phyloP scores from a whole-genome alignment of 2,329 filamentous ascomycete species.

The Curvularia sp. region DNA sequence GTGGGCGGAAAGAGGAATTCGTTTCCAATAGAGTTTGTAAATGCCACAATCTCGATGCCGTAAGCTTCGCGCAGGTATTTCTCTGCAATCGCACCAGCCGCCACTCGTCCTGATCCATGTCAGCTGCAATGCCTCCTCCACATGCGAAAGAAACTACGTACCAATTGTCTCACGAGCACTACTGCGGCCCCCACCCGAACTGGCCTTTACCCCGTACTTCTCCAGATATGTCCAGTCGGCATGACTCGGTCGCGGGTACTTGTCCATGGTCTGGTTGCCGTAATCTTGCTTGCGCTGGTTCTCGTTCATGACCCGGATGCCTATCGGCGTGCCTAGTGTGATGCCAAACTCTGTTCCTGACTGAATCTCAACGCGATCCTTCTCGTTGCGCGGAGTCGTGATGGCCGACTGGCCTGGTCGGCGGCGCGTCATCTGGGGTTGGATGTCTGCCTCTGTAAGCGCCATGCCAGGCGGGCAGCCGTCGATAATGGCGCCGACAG shows the following conservation, averaged over 20 bases:
- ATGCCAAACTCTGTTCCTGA: constrained; percentile 90
- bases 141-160: constrained; percentile 35
- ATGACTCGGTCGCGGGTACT: constrained; percentile 88
- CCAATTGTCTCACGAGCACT: constrained; percentile 96
- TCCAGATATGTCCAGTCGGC: constrained; percentile 97
- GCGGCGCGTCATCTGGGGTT: constrained; percentile 91
- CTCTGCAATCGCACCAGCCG: constrained; percentile 89
- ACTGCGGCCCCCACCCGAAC: constrained; percentile 85
- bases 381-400: constrained; percentile 91
- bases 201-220: constrained; percentile 95
- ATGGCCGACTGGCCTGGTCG: constrained; percentile 88
- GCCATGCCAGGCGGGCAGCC: constrained; percentile 87
- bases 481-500: constrained; percentile 94
- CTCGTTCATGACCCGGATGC: constrained; percentile 85
- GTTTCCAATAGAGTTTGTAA: constrained; percentile 83
- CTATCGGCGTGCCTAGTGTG: constrained; percentile 90
- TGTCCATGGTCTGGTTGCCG: constrained; percentile 85
- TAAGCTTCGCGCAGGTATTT: constrained; percentile 85
- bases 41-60: constrained; percentile 89
- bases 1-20: constrained; percentile 79
- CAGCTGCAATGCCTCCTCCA: constrained; percentile 9
- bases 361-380: constrained; percentile 89
- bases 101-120: constrained; percentile 72
- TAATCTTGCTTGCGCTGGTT: constrained; percentile 95
- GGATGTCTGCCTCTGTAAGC: constrained; percentile 85